Conservation (phyloP, 768 basidiomycete species). For the Mycena polygramma region DNA sequence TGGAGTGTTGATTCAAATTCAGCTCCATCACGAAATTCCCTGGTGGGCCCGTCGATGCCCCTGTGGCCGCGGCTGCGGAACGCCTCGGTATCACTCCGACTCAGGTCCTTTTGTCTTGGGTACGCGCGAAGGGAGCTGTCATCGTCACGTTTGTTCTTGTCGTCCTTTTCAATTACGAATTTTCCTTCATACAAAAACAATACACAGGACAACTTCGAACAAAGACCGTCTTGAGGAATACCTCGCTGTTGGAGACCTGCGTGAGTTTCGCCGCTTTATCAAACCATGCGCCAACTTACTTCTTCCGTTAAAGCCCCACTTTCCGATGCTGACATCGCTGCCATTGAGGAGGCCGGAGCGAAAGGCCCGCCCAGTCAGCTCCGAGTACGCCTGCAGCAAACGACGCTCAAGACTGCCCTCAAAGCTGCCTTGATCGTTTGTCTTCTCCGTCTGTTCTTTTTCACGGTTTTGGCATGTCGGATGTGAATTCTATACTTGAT, state of each 20-base stretch:
- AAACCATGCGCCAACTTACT: not conserved
- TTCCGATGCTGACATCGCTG: not conserved
- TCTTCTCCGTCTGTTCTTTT: too few species aligned
- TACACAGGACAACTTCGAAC: conserved; percentile 55
- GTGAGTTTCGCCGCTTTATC: not conserved
- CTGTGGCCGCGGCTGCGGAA: conserved; percentile 54
- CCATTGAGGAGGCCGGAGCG: conserved; percentile 4
- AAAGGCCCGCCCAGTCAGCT: not conserved
- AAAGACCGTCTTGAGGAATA: conserved; percentile 61
- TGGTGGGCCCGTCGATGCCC: conserved; percentile 62
- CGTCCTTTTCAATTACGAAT: not conserved
- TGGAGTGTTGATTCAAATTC: not conserved
- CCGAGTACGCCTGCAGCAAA: too few species aligned
- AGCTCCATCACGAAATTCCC: conserved; percentile 57
- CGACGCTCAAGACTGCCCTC: too few species aligned
- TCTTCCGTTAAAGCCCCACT: not conserved
- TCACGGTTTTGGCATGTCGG: too few species aligned
- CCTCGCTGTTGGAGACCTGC: conserved; percentile 41
- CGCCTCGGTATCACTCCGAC: conserved; percentile 58
- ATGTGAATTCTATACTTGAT: too few species aligned
- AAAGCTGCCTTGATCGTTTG: too few species aligned
- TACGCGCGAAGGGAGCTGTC: conserved; percentile 59
- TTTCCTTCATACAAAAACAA: conserved; percentile 1
- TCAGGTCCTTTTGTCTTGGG: conserved; percentile 66
- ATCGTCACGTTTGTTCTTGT: conserved; percentile 56